Evolutionary conservation across 768 basidiomycete genomes (phyloP), one percentile per base, ranked within the genome.

Genomic region (Cystofilobasidium bisporidii): DNA sequence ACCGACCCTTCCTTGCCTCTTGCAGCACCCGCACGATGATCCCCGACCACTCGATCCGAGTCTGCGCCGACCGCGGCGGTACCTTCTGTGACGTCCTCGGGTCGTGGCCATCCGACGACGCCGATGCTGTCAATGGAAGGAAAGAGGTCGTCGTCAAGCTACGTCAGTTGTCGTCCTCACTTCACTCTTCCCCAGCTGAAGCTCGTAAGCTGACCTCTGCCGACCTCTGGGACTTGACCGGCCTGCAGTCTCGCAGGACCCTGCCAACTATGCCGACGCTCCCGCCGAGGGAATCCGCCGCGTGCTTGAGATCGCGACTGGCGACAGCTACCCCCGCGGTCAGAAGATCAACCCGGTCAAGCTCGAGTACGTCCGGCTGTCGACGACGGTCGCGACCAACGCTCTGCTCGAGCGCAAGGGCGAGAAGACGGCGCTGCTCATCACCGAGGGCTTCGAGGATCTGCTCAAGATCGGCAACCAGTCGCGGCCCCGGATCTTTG

Each of bases 101-200:
- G 55, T 69, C 62, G 60, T 75, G 28, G 70, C 74, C 12, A 30
- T 70, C 70, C 14, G 53, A 28, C 2, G 38, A 10, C 4, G 28
- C 63, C 14, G 63, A 56, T 36, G 33, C 63, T 14, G 20, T 40
- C 14, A 26, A 41, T 17, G 53, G 55, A 3, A n/a, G 63, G 36
- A 56, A 57, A 15, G 71, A 74, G 65, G 38, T 72, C 47, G 71
- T 71, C 22, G 72, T 75, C 69, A 75, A 75, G 72, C 72, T 73
- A 8, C 59, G 62, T 63, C 36, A 24, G 62, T n/a, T n/a, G n/a
- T n/a, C n/a, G n/a, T n/a, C n/a, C n/a, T n/a, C n/a, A n/a, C n/a
- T n/a, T n/a, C n/a, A n/a, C n/a, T n/a, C n/a, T n/a, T n/a, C n/a
- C n/a, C n/a, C n/a, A n/a, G n/a, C n/a, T n/a, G n/a, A n/a, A n/a